phyloP scores from a whole-genome alignment of 2,329 filamentous ascomycete species.

The Colletotrichum spinosum region DNA sequence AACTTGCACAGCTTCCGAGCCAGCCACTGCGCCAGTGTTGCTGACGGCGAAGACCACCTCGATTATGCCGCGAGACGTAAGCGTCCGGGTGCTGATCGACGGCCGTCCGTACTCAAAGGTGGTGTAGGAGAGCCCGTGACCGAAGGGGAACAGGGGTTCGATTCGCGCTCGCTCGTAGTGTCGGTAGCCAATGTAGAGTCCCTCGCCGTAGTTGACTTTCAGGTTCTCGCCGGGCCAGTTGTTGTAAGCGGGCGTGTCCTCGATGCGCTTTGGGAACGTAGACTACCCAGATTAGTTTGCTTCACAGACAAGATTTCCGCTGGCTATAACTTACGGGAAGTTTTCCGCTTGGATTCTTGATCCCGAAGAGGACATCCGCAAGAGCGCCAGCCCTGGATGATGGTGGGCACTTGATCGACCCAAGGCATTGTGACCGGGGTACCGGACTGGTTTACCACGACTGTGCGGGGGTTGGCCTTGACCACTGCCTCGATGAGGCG shows the following conservation, averaged over 20 bases:
- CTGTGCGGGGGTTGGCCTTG: constrained; percentile 71
- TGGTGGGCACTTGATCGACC: constrained; percentile 71
- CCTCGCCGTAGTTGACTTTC: constrained; percentile 77
- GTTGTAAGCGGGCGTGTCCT: constrained; percentile 77
- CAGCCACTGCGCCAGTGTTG: constrained; percentile 67
- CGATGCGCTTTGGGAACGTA: constrained; percentile 73
- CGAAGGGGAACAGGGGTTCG: constrained; percentile 76
- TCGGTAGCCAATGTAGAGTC: constrained; percentile 78
- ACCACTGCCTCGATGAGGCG: constrained; percentile 72
- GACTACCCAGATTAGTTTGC: constrained; percentile 49
- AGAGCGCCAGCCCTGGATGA: constrained; percentile 80
- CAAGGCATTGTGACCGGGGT: constrained; percentile 78
- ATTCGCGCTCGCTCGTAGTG: constrained; percentile 75
- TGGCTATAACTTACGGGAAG: constrained; percentile 61
- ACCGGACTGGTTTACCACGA: constrained; percentile 78
- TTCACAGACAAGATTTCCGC: background rate
- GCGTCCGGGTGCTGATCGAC: constrained; percentile 56
- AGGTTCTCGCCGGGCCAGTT: constrained; percentile 80
- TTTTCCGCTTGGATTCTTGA: constrained; percentile 74
- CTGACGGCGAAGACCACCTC: constrained; percentile 61
- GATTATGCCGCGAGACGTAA: constrained; percentile 53
- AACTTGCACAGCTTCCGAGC: constrained; percentile 74
- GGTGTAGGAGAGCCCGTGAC: constrained; percentile 80
- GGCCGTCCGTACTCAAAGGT: constrained; percentile 73
- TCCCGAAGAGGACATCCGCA: constrained; percentile 74